Conservation (phyloP, 1,139 yeast species). For the Meyerozyma carpophila region DNA sequence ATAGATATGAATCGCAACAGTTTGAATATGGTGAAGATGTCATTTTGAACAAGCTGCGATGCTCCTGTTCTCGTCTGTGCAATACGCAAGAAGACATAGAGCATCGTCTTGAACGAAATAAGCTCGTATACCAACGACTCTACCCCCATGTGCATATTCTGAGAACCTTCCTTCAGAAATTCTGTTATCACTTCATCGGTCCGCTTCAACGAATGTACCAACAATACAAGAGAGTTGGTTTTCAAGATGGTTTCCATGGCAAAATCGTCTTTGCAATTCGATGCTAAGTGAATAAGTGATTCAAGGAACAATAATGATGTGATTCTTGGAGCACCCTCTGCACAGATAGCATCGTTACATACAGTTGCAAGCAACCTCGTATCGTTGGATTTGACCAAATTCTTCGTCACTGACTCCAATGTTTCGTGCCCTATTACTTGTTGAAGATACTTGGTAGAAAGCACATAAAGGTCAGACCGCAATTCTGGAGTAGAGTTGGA, state of each 20-base stretch:
- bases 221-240: slow-evolving; percentile 58
- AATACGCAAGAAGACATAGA: slow-evolving; percentile 65
- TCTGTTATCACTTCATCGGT: slow-evolving; percentile 59
- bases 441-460: slow-evolving; percentile 63
- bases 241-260: slow-evolving; percentile 57
- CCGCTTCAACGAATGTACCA: slow-evolving; percentile 63
- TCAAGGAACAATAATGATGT: slow-evolving; percentile 73
- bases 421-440: slow-evolving; percentile 38
- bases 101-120: slow-evolving; percentile 68
- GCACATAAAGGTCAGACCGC: slow-evolving; percentile 73
- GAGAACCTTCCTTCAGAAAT: slow-evolving; percentile 21
- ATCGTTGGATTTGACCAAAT: slow-evolving; percentile 53
- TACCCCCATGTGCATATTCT: slow-evolving; percentile 20
- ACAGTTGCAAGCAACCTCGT: slow-evolving; percentile 58
- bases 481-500: slow-evolving; percentile 63
- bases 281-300: slow-evolving; percentile 56
- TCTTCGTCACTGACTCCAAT: slow-evolving; percentile 42
- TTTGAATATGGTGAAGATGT: slow-evolving; percentile 57
- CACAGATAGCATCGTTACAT: slow-evolving; percentile 73
- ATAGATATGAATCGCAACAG: slow-evolving; percentile 53
- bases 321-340: slow-evolving; percentile 75
- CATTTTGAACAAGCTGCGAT: slow-evolving; percentile 67
- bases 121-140: slow-evolving; percentile 62
- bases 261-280: slow-evolving; percentile 44
- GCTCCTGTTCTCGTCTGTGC: slow-evolving; percentile 80